Percentiles rank a stretch among this genome's conserved stretches.
phyloP scores from a whole-genome alignment of 139 green algal genomes.

The Picochlorum costavermella region DNA sequence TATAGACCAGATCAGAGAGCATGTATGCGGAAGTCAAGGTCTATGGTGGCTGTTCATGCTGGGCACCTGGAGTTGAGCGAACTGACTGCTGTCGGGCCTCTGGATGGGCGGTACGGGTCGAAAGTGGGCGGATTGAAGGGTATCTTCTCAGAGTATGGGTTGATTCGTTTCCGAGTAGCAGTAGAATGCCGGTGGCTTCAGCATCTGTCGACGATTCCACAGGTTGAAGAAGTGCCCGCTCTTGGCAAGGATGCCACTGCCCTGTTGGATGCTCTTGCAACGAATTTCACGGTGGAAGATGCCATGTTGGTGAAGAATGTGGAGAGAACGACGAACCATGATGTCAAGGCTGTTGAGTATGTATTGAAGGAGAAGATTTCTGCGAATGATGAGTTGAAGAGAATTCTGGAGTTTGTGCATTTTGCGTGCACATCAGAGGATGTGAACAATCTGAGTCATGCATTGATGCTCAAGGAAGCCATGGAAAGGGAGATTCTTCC shows the following conservation, averaged over 20 bases:
- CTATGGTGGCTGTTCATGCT: neutral
- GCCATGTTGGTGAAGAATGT: slow-evolving; percentile 60
- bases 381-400: slow-evolving; percentile 46
- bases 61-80: slow-evolving; percentile 41
- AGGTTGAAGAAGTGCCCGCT: slow-evolving; percentile 64
- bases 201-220: slow-evolving; percentile 71
- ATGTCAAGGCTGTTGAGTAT: slow-evolving; percentile 99
- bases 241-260: slow-evolving; percentile 64
- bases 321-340: slow-evolving; percentile 96
- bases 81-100: slow-evolving; percentile 75
- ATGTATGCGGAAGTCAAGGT: too few relatives aligned
- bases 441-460: slow-evolving; percentile 99
- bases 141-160: slow-evolving; percentile 92
- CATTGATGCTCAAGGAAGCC: slow-evolving; percentile 89
- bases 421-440: slow-evolving; percentile 98
- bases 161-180: slow-evolving; percentile 88
- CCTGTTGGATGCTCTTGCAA: slow-evolving; percentile 70
- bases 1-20: too few relatives aligned
- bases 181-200: slow-evolving; percentile 96
- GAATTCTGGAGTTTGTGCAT: slow-evolving; percentile 94
- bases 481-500: slow-evolving; percentile 69
- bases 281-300: slow-evolving; percentile 58
- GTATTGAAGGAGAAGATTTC: slow-evolving; percentile 81
- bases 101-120: slow-evolving; percentile 83
- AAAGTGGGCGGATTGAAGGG: slow-evolving; percentile 62